Evolutionary conservation across 306 rosid genomes (phyloP), one percentile per base, ranked within the genome.

Genomic region (Rubus idaeus): DNA sequence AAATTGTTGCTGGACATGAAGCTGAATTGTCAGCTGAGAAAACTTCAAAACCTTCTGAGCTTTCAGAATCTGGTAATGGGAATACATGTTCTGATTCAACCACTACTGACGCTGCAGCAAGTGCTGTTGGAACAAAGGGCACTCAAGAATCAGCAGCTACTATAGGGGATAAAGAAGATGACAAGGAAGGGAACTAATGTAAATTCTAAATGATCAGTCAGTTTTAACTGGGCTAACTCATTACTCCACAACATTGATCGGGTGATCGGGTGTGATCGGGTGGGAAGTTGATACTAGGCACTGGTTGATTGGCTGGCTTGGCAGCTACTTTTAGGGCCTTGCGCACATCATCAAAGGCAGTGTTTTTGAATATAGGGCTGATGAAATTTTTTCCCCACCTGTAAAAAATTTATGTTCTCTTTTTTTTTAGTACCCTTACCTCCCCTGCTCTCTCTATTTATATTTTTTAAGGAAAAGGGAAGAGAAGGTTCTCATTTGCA

Each of bases 181-280:
- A 49, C 2, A 77, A 87, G 35, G 65, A 75, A 74, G 83, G 73
- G 66, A 88, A 86, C 84, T 88, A 83, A 71, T 87, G 90, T 85
- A 84, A 84, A 90, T 88, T 86, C 69, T 77, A 70, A 67, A 79
- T 81, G 79, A 77, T 81, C 82, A 44, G 89, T 65, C 49, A 8
- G 70, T 40, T 83, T 83, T 76, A 70, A 81, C 75, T 72, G 87
- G 75, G 88, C 90, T 84, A 88, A 85, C 83, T 69, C 73, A 63
- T 42, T 41, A 72, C 67, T 4, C 49, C 71, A 87, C 91, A 74
- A 68, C 78, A 80, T 87, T 83, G 83, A 89, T 84, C 79, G 10
- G 42, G 17, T 82, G 81, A 89, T 84, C 79, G 75, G 91, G 94
- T 88, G 17, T 82, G 81, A 89, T 84, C 79, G 75, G 91, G 94